phyloP scores from a whole-genome alignment of 2,329 filamentous ascomycete genomes.

The Trichoderma harzianum region DNA sequence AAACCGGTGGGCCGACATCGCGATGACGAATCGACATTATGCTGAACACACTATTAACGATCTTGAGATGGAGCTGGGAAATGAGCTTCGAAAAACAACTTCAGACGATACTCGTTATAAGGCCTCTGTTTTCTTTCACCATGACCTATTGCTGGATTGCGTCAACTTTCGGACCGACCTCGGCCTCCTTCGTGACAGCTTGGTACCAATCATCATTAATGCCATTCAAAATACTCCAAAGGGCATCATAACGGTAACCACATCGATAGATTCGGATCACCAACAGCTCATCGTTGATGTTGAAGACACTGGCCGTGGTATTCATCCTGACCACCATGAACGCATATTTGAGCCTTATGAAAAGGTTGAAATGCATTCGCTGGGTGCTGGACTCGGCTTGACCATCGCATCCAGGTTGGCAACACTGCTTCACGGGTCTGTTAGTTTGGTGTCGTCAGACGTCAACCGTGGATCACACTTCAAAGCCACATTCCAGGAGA shows the following conservation, averaged over 20 bases:
- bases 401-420: neutral
- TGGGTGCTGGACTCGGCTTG: neutral
- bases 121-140: neutral
- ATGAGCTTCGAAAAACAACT: neutral
- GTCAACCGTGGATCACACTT: neutral
- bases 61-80: neutral
- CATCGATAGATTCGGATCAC: neutral
- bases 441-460: neutral
- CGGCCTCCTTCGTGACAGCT: neutral
- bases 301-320: neutral
- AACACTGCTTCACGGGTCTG: neutral
- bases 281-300: neutral
- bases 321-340: neutral
- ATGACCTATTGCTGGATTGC: neutral
- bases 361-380: neutral
- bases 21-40: neutral
- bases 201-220: neutral
- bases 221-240: neutral
- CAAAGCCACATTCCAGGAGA: neutral
- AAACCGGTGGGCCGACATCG: neutral
- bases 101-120: neutral
- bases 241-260: neutral
- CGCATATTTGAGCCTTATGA: constrained; percentile 9
- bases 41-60: neutral
- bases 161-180: neutral